These are phyloP conservation scores for Collybia sordida DNA, from an alignment of 768 basidiomycete species.

Conservation along the genomic window DNA sequence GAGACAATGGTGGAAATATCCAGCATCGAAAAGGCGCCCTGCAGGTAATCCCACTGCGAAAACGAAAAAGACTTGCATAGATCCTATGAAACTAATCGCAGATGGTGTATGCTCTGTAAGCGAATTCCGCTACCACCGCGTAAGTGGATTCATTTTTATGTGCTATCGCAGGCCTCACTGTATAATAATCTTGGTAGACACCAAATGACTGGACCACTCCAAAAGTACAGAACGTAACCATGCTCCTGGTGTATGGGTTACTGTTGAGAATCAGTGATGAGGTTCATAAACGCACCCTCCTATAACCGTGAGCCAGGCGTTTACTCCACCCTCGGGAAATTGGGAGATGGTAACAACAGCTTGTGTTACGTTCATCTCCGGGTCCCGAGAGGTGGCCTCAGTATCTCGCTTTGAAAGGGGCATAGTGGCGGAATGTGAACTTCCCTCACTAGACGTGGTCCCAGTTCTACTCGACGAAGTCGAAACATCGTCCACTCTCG, in stretches of 20 bases:
- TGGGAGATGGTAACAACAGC: conserved; percentile 7
- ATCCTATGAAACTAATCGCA: conserved; percentile 51
- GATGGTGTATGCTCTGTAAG: conserved; percentile 39
- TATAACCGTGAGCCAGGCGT: conserved; percentile 44
- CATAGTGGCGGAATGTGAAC: conserved; percentile 6
- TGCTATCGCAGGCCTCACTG: conserved; percentile 24
- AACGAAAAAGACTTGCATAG: conserved; percentile 47
- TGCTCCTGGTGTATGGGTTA: conserved; percentile 23
- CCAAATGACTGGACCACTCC: conserved; percentile 49
- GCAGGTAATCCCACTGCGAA: conserved; percentile 44
- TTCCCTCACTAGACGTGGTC: conserved; percentile 9
- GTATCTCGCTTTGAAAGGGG: conserved; percentile 10
- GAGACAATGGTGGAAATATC: conserved; percentile 46
- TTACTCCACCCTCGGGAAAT: conserved; percentile 46
- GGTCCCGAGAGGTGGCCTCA: conserved; percentile 4
- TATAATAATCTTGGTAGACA: conserved; percentile 55
- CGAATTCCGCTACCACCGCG: conserved; percentile 27
- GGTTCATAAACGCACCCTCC: conserved; percentile 38
- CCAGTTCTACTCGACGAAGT: conserved; percentile 3
- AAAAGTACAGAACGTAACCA: conserved; percentile 48
- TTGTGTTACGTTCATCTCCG: background rate
- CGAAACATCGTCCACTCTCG: conserved; percentile 7
- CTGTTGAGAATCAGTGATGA: background rate
- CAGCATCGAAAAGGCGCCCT: conserved; percentile 46
- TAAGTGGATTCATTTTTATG: background rate